Conservation (phyloP, 139 green algal genomes). For the Chlamydomonas sp. region DNA sequence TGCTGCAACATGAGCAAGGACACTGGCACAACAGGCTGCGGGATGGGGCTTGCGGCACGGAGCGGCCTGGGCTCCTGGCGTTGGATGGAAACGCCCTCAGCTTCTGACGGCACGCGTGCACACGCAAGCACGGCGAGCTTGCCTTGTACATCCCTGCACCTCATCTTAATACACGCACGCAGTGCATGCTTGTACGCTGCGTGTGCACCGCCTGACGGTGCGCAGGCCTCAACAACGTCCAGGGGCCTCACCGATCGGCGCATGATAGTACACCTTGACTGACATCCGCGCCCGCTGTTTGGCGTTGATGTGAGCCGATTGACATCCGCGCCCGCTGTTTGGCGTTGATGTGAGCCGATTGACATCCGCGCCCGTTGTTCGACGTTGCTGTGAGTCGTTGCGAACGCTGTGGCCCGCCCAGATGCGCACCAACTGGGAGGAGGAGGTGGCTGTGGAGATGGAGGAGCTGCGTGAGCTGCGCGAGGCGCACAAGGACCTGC, state of each 20-base stretch:
- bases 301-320: background rate
- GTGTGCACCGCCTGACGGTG: too few relatives aligned
- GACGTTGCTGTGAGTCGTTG: background rate
- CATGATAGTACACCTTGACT: background rate
- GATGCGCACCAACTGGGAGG: slow-evolving; percentile 22
- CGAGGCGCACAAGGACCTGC: slow-evolving; percentile 20
- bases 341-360: background rate
- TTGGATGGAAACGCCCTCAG: too few relatives aligned
- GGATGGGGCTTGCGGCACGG: too few relatives aligned
- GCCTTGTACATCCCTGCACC: too few relatives aligned
- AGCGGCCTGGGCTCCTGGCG: too few relatives aligned
- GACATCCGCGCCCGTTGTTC: background rate
- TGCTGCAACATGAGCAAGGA: too few relatives aligned
- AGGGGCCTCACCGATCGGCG: background rate
- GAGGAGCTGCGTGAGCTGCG: slow-evolving; percentile 27
- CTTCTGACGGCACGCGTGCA: too few relatives aligned
- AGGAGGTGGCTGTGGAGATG: background rate
- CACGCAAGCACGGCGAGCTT: too few relatives aligned
- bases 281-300: background rate
- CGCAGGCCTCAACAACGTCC: background rate
- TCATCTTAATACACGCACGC: too few relatives aligned
- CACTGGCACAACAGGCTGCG: too few relatives aligned
- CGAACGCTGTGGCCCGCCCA: background rate
- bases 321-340: background rate
- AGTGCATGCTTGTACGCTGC: too few relatives aligned